Evolutionary conservation across 2,329 filamentous ascomycete genomes (phyloP).

Genomic region (Colletotrichum agaves): DNA sequence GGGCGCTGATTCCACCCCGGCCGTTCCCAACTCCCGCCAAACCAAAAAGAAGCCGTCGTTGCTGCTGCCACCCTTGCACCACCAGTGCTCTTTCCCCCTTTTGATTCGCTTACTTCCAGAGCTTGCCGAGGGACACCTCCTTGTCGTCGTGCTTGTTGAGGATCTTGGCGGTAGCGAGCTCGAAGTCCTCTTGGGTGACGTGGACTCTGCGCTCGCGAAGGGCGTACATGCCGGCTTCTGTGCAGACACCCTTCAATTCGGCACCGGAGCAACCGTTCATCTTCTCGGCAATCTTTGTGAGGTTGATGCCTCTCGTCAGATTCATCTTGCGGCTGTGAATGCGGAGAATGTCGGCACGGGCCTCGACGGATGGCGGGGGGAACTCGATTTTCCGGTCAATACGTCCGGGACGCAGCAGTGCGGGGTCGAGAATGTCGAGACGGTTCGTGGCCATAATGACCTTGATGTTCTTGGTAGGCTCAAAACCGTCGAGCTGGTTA

Average conservation of each 20-base stretch:
- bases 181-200: slow-evolving; percentile 99
- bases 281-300: slow-evolving; percentile 99
- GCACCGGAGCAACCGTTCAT: slow-evolving; percentile 99
- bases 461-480: slow-evolving; percentile 99
- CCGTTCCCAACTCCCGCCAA: slow-evolving; percentile 31
- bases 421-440: slow-evolving; percentile 95
- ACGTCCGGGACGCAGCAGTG: slow-evolving; percentile 91
- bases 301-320: slow-evolving; percentile 94
- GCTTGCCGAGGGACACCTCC: slow-evolving; percentile 88
- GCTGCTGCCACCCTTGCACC: slow-evolving; percentile 21
- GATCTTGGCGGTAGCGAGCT: slow-evolving; percentile 98
- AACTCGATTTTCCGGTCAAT: slow-evolving; percentile 99
- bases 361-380: slow-evolving; percentile 94
- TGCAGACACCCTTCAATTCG: slow-evolving; percentile 98
- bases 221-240: slow-evolving; percentile 98
- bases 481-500: slow-evolving; percentile 98
- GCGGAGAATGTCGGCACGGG: slow-evolving; percentile 94
- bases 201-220: slow-evolving; percentile 95
- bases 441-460: slow-evolving; percentile 99
- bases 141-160: slow-evolving; percentile 99
- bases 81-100: slow-evolving; percentile 19
- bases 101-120: slow-evolving; percentile 63
- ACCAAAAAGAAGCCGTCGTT: slow-evolving; percentile 32
- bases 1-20: slow-evolving; percentile 27
- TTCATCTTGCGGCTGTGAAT: slow-evolving; percentile 99